These are phyloP conservation scores for Paecilomyces sp. DNA, from an alignment of 2,329 filamentous ascomycete species.

Conservation along the genomic window DNA sequence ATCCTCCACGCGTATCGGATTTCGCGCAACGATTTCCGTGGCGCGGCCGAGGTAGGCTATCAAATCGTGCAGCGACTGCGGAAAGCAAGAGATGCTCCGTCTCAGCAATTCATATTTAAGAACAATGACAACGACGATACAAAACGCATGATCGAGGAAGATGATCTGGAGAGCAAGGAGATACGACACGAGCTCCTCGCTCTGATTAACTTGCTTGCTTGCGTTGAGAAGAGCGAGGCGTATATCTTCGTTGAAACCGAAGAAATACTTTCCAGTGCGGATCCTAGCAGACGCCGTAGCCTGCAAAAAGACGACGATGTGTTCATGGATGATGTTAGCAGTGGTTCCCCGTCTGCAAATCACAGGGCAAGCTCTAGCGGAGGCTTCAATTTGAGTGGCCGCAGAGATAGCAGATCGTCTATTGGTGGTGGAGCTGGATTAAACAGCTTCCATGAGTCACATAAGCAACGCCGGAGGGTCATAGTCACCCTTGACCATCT, in stretches of 20 bases:
- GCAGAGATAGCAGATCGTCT: conserved; percentile 16
- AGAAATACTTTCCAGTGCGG: conserved; percentile 7
- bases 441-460: conserved; percentile 7
- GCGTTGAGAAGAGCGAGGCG: conserved; percentile 71
- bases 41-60: conserved; percentile 55
- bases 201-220: conserved; percentile 86
- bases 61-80: conserved; percentile 49
- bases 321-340: conserved; percentile 30
- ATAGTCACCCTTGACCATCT: conserved; percentile 82
- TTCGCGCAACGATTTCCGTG: conserved; percentile 76
- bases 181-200: conserved; percentile 68
- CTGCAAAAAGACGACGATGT: conserved; percentile 35
- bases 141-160: conserved; percentile 25
- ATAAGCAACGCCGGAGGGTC: conserved; percentile 52
- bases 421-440: conserved; percentile 1
- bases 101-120: conserved; percentile 26
- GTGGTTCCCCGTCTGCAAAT: conserved; percentile 8
- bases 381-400: conserved; percentile 13
- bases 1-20: conserved; percentile 90
- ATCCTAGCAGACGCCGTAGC: conserved; percentile 41
- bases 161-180: conserved; percentile 46
- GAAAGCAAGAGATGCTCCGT: conserved; percentile 24
- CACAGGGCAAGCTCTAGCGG: conserved; percentile 15
- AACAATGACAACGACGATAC: conserved; percentile 27
- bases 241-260: conserved; percentile 58